Percentiles rank a stretch among this genome's conserved stretches.
Conservation (phyloP, 495 filamentous ascomycete genomes). For the Penicillium ochrochloron region DNA sequence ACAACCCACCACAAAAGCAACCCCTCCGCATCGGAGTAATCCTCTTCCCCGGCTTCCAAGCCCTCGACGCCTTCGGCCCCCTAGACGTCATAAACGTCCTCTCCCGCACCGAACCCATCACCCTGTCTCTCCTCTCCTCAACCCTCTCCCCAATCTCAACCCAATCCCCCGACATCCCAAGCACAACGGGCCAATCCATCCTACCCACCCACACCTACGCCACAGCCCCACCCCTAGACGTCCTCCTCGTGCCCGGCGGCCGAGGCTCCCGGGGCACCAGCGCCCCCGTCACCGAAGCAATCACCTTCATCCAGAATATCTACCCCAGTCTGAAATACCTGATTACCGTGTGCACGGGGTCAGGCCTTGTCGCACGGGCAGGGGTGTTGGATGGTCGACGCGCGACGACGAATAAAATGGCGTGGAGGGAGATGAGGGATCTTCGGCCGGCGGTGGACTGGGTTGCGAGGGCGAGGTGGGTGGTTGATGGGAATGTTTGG, state of each 20-base stretch:
- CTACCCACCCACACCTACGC: slow-evolving; percentile 67
- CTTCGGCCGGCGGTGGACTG: slow-evolving; percentile 56
- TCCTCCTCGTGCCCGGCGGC: slow-evolving; percentile 71
- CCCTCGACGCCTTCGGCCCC: slow-evolving; percentile 61
- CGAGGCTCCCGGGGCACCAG: slow-evolving; percentile 47
- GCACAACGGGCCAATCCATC: slow-evolving; percentile 45
- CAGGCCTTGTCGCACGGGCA: slow-evolving; percentile 52
- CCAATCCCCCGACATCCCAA: slow-evolving; percentile 15
- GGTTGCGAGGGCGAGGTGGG: slow-evolving; percentile 67
- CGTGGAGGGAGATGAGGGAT: slow-evolving; percentile 32
- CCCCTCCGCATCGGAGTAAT: slow-evolving; percentile 33
- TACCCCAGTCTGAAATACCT: slow-evolving; percentile 58
- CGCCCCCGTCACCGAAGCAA: slow-evolving; percentile 31
- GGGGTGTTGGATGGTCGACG: slow-evolving; percentile 61
- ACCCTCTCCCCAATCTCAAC: slow-evolving; percentile 59
- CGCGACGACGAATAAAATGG: slow-evolving; percentile 58
- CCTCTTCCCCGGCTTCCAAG: slow-evolving; percentile 43
- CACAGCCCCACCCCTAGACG: slow-evolving; percentile 51
- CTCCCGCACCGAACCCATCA: slow-evolving; percentile 42
- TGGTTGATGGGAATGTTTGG: slow-evolving; percentile 69
- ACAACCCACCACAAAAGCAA: background rate
- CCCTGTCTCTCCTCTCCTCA: slow-evolving; percentile 54
- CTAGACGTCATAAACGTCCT: slow-evolving; percentile 65
- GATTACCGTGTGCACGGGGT: slow-evolving; percentile 66
- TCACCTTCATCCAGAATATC: slow-evolving; percentile 49